phyloP scores from a whole-genome alignment of 177 flowering plant species.

The Telopea speciosissima region DNA sequence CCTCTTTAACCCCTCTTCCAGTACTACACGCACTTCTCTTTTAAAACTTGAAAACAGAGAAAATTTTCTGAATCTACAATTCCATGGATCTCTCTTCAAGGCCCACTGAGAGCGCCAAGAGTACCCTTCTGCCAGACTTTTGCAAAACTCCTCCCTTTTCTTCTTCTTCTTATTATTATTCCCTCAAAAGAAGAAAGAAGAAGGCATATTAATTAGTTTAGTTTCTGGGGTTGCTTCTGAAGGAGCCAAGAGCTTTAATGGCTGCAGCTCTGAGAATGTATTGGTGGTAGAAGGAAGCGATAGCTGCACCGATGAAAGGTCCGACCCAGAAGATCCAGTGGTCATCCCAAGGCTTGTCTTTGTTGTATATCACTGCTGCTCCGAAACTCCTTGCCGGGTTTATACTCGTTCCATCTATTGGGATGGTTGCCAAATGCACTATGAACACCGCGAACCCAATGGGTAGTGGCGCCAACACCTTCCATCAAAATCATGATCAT shows the following conservation, averaged over 20 bases:
- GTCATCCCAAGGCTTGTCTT: constrained; percentile 64
- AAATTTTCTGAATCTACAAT: too few relatives aligned
- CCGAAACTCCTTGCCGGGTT: constrained; percentile 76
- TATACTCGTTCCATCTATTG: constrained; percentile 62
- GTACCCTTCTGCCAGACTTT: too few relatives aligned
- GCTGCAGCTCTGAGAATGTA: constrained; percentile 56
- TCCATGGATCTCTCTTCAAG: too few relatives aligned
- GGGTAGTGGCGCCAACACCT: constrained; percentile 74
- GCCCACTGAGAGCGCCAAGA: too few relatives aligned
- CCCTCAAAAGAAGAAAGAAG: background rate
- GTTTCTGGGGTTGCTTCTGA: constrained; percentile 48
- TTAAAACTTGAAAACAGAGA: too few relatives aligned
- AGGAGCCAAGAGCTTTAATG: constrained; percentile 60
- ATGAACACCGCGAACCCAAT: constrained; percentile 67
- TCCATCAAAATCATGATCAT: background rate
- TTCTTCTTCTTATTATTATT: too few relatives aligned
- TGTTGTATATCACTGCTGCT: constrained; percentile 72
- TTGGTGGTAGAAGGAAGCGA: constrained; percentile 61
- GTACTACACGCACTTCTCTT: too few relatives aligned
- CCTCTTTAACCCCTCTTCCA: too few relatives aligned
- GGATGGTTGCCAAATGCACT: constrained; percentile 75
- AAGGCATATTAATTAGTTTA: constrained; percentile 2
- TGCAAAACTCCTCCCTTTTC: too few relatives aligned
- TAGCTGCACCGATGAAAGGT: constrained; percentile 57
- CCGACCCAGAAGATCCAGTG: constrained; percentile 84